Evolutionary conservation across 108 stramenopile species (phyloP).

Genomic region (Nitzschia putrida): DNA sequence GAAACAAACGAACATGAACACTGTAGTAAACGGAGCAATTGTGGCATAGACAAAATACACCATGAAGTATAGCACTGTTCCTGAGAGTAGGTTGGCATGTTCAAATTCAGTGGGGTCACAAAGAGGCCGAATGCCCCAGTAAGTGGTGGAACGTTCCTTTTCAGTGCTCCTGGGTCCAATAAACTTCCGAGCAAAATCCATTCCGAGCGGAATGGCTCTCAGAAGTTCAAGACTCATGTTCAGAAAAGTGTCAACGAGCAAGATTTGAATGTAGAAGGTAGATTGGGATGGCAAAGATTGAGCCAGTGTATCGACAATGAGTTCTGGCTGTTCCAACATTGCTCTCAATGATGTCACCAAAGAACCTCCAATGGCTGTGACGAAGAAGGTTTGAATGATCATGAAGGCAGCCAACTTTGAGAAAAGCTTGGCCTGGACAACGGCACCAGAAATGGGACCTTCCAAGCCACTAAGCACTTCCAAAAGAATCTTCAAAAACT

Average conservation of each 20-base stretch:
- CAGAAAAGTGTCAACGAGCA: slow-evolving; percentile 56
- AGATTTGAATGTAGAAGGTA: slow-evolving; percentile 59
- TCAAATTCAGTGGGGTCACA: slow-evolving; percentile 53
- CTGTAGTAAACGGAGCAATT: slow-evolving; percentile 61
- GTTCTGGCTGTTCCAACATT: slow-evolving; percentile 39
- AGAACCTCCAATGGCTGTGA: slow-evolving; percentile 60
- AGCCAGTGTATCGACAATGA: slow-evolving; percentile 48
- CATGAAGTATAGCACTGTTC: slow-evolving; percentile 56
- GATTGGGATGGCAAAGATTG: slow-evolving; percentile 53
- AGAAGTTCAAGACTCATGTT: slow-evolving; percentile 55
- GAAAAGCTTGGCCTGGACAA: slow-evolving; percentile 61
- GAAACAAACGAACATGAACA: slow-evolving; percentile 58
- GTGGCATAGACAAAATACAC: slow-evolving; percentile 63
- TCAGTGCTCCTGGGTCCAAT: slow-evolving; percentile 66
- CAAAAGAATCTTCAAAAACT: slow-evolving; percentile 36
- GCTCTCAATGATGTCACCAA: slow-evolving; percentile 37
- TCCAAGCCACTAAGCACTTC: slow-evolving; percentile 46
- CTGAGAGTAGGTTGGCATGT: slow-evolving; percentile 37
- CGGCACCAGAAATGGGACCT: slow-evolving; percentile 52
- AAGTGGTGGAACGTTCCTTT: slow-evolving; percentile 58
- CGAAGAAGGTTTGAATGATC: slow-evolving; percentile 78
- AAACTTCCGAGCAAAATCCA: slow-evolving; percentile 38
- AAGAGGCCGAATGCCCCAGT: slow-evolving; percentile 49
- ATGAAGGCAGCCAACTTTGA: slow-evolving; percentile 60
- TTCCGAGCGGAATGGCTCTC: slow-evolving; percentile 44